Conservation (phyloP, 208 protist genomes). For the Acanthamoeba lenticulata region DNA sequence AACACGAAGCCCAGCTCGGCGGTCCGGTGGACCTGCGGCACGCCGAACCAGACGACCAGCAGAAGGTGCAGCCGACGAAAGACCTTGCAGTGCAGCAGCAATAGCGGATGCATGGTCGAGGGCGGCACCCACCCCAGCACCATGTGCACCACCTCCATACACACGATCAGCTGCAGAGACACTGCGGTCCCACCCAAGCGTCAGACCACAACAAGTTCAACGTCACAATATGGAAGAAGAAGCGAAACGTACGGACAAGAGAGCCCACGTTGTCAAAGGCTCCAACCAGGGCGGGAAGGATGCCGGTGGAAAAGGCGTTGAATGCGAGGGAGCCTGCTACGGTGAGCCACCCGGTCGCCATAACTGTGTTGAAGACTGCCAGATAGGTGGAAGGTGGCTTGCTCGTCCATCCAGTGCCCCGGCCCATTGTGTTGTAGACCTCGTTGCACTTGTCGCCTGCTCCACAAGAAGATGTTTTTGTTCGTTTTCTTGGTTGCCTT, state of each 20-base stretch:
- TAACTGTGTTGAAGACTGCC: background rate
- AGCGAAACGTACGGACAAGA: background rate
- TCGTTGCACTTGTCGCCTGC: no score
- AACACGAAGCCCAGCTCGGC: background rate
- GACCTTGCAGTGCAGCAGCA: conserved; percentile 22
- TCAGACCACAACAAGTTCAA: background rate
- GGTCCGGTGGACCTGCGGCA: background rate
- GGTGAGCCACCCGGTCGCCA: background rate
- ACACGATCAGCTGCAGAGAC: background rate
- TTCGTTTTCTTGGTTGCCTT: no score
- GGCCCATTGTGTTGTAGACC: no score
- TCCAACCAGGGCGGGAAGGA: background rate
- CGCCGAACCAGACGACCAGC: background rate
- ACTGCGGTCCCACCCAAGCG: background rate
- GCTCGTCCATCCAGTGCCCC: no score
- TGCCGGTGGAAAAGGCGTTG: background rate
- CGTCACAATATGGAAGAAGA: background rate
- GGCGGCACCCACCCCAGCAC: background rate
- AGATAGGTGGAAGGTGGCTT: no score
- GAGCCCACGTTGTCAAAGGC: background rate
- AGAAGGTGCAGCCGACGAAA: background rate
- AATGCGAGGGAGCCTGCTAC: background rate
- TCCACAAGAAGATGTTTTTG: no score
- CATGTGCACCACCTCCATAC: conserved; percentile 39
- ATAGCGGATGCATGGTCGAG: background rate